Evolutionary conservation across 2,329 filamentous ascomycete genomes (phyloP).

Genomic region (Trichothecium sympodiale): DNA sequence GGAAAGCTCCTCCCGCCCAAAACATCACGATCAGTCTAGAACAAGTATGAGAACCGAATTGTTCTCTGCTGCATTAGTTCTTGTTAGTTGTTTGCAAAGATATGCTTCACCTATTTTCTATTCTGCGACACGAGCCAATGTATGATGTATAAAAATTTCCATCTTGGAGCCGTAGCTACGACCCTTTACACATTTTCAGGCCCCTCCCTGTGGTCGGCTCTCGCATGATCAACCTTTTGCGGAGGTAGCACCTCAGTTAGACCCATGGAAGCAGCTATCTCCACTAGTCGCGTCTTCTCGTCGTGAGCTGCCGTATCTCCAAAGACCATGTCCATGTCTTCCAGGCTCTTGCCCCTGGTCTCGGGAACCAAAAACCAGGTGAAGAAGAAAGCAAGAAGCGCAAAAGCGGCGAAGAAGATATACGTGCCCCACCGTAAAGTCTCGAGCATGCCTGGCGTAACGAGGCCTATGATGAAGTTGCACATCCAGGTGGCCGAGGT

Average conservation of each 20-base stretch:
- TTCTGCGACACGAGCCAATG: no score
- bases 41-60: no score
- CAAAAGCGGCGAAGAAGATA: constrained; percentile 49
- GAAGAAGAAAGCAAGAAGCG: constrained; percentile 35
- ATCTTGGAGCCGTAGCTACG: no score
- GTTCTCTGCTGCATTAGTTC: no score
- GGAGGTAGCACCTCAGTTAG: constrained; percentile 11
- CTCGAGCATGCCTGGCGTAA: constrained; percentile 37
- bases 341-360: constrained; percentile 41
- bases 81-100: no score
- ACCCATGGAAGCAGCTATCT: constrained; percentile 15
- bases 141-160: no score
- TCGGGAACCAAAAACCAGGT: constrained; percentile 46
- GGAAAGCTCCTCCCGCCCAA: no score
- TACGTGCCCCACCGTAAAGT: constrained; percentile 41
- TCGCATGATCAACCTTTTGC: constrained; percentile 9
- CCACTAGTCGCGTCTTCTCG: constrained; percentile 19
- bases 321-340: constrained; percentile 43
- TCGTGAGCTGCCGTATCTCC: constrained; percentile 24
- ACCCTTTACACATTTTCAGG: no score
- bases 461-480: constrained; percentile 24
- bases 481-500: constrained; percentile 34
- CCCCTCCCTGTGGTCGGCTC: constrained; percentile 2
- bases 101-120: no score
- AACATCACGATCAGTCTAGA: no score